A percentile compares a stretch with the other conserved stretches of the same genome.
phyloP scores from a whole-genome alignment of 2,329 filamentous ascomycete genomes.

The Ophiocordyceps camponoti-saundersi region DNA sequence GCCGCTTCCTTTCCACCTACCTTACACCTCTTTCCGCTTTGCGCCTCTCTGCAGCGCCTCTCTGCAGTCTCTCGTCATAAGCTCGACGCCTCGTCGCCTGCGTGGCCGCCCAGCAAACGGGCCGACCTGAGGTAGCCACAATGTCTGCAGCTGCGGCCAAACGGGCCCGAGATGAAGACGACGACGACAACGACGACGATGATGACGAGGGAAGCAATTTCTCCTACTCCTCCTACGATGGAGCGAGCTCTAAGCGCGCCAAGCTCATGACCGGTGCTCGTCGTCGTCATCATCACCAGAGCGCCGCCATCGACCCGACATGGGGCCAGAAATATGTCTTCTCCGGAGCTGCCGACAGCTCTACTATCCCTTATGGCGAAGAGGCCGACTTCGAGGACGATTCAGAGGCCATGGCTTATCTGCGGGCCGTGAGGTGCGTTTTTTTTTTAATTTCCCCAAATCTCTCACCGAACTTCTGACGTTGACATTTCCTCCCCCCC shows the following conservation, averaged over 20 bases:
- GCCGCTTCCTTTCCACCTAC: not conserved
- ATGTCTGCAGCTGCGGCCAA: conserved; percentile 12
- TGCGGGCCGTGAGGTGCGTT: conserved; percentile 54
- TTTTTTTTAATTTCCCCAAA: too few species aligned
- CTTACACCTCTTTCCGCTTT: not conserved
- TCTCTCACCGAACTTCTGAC: not conserved
- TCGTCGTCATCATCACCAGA: conserved; percentile 22
- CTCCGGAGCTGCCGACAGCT: conserved; percentile 37
- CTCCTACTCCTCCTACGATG: conserved; percentile 5
- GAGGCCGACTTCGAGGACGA: conserved; percentile 53
- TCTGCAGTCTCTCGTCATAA: not conserved
- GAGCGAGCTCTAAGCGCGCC: conserved; percentile 10
- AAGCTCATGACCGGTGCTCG: conserved; percentile 10
- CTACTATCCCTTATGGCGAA: conserved; percentile 28
- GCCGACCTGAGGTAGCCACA: not conserved
- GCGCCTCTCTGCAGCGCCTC: not conserved
- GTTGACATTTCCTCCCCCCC: not conserved
- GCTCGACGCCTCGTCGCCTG: not conserved
- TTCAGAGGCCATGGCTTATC: conserved; percentile 50
- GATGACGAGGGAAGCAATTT: conserved; percentile 7
- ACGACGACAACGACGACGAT: not conserved
- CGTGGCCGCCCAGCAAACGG: not conserved
- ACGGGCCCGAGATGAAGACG: not conserved
- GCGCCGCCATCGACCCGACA: conserved; percentile 38
- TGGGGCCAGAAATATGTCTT: conserved; percentile 61